Conservation (phyloP, 2,329 filamentous ascomycete genomes). For the Ceratocystis eucalypticola region DNA sequence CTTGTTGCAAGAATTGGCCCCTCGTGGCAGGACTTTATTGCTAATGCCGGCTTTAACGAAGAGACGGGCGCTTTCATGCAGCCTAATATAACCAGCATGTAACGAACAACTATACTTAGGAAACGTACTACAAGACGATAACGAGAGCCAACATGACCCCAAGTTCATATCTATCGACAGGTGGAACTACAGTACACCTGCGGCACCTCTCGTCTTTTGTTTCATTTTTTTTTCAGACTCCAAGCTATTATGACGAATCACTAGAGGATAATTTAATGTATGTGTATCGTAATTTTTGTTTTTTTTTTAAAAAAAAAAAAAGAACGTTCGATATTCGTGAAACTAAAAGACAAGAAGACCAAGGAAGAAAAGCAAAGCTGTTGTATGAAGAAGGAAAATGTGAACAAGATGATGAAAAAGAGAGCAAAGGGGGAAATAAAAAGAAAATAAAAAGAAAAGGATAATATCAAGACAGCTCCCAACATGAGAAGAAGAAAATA, state of each 20-base stretch:
- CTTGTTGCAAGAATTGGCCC: conserved; percentile 21
- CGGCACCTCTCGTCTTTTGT: background rate
- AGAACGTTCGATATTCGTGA: background rate
- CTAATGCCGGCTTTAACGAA: conserved; percentile 24
- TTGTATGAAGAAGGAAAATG: conserved; percentile 1
- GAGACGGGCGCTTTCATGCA: conserved; percentile 17
- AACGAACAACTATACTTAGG: background rate
- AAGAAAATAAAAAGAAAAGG: background rate
- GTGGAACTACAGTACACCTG: conserved; percentile 5
- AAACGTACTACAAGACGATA: background rate
- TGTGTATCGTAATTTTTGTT: too few species aligned
- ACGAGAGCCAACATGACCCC: background rate
- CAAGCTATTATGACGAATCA: background rate
- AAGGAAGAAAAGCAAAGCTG: background rate
- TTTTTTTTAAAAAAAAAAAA: background rate
- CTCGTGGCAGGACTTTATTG: conserved; percentile 25
- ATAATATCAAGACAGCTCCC: background rate
- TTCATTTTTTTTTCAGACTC: background rate
- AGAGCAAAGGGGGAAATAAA: background rate
- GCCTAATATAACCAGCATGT: background rate
- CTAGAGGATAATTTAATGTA: background rate
- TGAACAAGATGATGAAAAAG: background rate
- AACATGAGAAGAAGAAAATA: too few species aligned
- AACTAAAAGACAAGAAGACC: background rate
- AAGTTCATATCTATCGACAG: background rate